These are phyloP conservation scores for Ilyonectria mors-panacis DNA, from an alignment of 2,329 filamentous ascomycete species.

Conservation along the genomic window DNA sequence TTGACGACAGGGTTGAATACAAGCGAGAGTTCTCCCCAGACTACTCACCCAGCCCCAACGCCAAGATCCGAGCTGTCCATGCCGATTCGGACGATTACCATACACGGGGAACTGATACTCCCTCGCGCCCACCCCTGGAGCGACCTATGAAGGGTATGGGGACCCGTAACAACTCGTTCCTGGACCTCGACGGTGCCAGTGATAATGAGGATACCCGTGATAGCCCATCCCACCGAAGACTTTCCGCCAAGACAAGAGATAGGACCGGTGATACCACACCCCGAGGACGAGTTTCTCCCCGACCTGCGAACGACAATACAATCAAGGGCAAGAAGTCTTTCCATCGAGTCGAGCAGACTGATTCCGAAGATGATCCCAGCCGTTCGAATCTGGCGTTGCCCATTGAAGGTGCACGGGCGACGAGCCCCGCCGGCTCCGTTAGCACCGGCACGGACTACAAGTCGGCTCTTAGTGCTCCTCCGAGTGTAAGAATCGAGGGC, in stretches of 20 bases:
- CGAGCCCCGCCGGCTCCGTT: slow-evolving; percentile 52
- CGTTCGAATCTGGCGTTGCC: slow-evolving; percentile 59
- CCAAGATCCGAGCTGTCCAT: slow-evolving; percentile 77
- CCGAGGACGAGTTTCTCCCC: slow-evolving; percentile 26
- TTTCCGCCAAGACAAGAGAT: slow-evolving; percentile 31
- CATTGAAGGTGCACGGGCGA: slow-evolving; percentile 57
- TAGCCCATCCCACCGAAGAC: slow-evolving; percentile 30
- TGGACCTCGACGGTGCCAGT: slow-evolving; percentile 64
- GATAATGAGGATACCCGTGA: slow-evolving; percentile 61
- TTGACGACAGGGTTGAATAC: slow-evolving; percentile 51
- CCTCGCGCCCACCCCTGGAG: slow-evolving; percentile 53
- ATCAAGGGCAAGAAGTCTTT: slow-evolving; percentile 47
- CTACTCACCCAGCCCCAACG: slow-evolving; percentile 80
- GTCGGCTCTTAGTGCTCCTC: slow-evolving; percentile 59
- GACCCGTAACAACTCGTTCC: slow-evolving; percentile 63
- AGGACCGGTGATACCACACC: slow-evolving; percentile 9
- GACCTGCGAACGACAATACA: slow-evolving; percentile 45
- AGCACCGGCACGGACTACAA: slow-evolving; percentile 59
- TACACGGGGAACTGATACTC: slow-evolving; percentile 49
- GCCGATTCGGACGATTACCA: slow-evolving; percentile 57
- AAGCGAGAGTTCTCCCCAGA: slow-evolving; percentile 80
- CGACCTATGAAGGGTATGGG: slow-evolving; percentile 48
- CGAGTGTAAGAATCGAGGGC: slow-evolving; percentile 62
- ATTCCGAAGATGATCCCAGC: slow-evolving; percentile 53
- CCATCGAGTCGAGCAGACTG: slow-evolving; percentile 45